Conservation (phyloP, 1,284 basidiomycete genomes). For the Omphalotus olearius region DNA sequence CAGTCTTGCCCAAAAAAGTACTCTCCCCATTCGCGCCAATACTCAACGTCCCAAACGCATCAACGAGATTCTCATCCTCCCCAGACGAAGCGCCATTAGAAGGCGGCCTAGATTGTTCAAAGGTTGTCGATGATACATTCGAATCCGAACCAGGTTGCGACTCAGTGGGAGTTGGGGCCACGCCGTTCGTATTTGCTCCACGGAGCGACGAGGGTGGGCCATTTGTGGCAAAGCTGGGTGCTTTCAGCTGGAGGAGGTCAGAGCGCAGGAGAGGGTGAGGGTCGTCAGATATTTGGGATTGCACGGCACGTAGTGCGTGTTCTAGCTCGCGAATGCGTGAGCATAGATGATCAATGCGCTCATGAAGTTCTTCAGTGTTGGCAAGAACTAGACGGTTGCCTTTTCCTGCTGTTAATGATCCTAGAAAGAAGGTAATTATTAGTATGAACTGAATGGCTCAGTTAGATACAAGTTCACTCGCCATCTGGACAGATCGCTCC, state of each 20-base stretch:
- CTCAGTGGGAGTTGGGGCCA: too few relatives aligned
- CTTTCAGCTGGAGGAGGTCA: conserved; percentile 21
- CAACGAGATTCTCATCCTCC: conserved; percentile 46
- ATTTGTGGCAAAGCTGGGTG: neutral
- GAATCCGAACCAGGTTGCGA: too few relatives aligned
- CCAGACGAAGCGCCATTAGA: too few relatives aligned
- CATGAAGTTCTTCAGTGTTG: conserved; percentile 64
- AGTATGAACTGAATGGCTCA: conserved; percentile 10
- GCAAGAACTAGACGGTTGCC: conserved; percentile 59
- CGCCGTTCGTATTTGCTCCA: neutral
- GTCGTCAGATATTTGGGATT: conserved; percentile 40
- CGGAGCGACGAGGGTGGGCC: neutral
- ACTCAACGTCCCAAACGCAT: conserved; percentile 63
- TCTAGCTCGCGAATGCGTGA: conserved; percentile 57
- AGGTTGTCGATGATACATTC: too few relatives aligned
- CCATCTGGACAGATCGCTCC: conserved; percentile 69
- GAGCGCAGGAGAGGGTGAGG: conserved; percentile 41
- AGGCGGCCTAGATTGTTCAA: too few relatives aligned
- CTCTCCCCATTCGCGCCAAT: conserved; percentile 51
- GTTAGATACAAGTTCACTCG: conserved; percentile 21
- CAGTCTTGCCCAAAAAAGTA: conserved; percentile 57
- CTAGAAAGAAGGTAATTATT: conserved; percentile 24
- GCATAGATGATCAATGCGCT: conserved; percentile 50
- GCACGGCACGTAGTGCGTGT: conserved; percentile 44
- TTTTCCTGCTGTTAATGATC: conserved; percentile 54